Percentiles rank a stretch among this genome's conserved stretches.
Evolutionary conservation across 495 filamentous ascomycete species (phyloP).

Genomic region (Penicillium roqueforti): DNA sequence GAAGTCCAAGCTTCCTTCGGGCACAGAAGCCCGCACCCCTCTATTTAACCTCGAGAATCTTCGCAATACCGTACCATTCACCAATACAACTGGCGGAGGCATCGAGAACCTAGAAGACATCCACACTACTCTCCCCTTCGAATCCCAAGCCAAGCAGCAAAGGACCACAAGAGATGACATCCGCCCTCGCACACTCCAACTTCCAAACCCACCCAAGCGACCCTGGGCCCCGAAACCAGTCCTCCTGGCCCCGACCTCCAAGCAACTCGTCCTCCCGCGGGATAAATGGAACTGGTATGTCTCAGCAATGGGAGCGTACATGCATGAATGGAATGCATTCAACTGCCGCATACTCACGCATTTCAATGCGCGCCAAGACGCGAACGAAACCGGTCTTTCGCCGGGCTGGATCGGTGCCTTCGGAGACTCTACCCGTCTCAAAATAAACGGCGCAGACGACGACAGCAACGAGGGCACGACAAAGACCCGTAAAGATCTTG

Average conservation of each 20-base stretch:
- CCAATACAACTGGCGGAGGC: slow-evolving; percentile 45
- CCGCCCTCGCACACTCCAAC: slow-evolving; percentile 40
- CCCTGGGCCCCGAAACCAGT: slow-evolving; percentile 36
- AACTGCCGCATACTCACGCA: slow-evolving; percentile 62
- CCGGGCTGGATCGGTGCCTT: slow-evolving; percentile 53
- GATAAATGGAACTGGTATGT: slow-evolving; percentile 58
- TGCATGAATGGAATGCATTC: slow-evolving; percentile 64
- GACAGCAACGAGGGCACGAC: slow-evolving; percentile 16
- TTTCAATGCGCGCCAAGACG: slow-evolving; percentile 58
- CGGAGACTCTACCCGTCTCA: slow-evolving; percentile 44
- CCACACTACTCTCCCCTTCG: slow-evolving; percentile 64
- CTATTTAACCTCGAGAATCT: slow-evolving; percentile 59
- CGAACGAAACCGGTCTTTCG: slow-evolving; percentile 46
- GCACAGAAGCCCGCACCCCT: slow-evolving; percentile 35
- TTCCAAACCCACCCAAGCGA: slow-evolving; percentile 61
- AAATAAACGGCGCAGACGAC: slow-evolving; percentile 20
- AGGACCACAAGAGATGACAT: slow-evolving; percentile 25
- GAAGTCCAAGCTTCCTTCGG: slow-evolving; percentile 28
- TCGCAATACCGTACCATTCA: slow-evolving; percentile 62
- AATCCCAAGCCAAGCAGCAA: slow-evolving; percentile 51
- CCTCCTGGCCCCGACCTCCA: slow-evolving; percentile 19
- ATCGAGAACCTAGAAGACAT: slow-evolving; percentile 66
- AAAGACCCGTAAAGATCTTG: slow-evolving; percentile 6
- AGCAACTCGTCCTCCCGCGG: slow-evolving; percentile 30
- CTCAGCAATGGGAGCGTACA: slow-evolving; percentile 59